phyloP scores from a whole-genome alignment of 1,284 basidiomycete genomes.

The Fomitopsis schrenkii region DNA sequence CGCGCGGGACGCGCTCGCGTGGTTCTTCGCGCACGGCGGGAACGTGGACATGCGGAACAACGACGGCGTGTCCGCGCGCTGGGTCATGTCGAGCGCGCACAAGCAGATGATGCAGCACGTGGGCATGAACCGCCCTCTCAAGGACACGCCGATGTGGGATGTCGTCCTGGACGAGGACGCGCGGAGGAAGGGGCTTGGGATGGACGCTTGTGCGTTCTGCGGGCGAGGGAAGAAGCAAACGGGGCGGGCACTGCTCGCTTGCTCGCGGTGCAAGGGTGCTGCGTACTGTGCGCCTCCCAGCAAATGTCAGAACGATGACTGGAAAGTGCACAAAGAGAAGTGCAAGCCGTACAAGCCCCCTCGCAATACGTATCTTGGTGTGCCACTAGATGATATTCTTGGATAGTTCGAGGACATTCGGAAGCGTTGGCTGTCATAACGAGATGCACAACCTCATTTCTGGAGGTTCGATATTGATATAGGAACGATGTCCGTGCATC shows the following conservation, averaged over 20 bases:
- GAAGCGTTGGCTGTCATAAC: no score
- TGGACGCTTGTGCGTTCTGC: neutral
- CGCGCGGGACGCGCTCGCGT: slow-evolving; percentile 29
- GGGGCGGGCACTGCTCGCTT: neutral
- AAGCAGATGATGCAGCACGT: neutral
- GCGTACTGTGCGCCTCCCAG: neutral
- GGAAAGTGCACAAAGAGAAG: neutral
- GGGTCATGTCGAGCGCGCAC: neutral
- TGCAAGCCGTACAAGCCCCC: neutral
- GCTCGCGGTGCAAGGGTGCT: neutral
- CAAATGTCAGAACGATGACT: neutral
- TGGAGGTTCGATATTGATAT: no score
- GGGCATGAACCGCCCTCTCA: neutral
- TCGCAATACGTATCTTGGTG: neutral
- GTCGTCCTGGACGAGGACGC: neutral
- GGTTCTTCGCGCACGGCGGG: slow-evolving; percentile 39
- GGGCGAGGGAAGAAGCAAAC: neutral
- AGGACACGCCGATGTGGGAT: neutral
- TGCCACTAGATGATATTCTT: neutral
- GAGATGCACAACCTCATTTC: no score
- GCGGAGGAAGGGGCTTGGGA: neutral
- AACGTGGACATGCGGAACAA: slow-evolving; percentile 39
- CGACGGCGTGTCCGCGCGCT: slow-evolving; percentile 29
- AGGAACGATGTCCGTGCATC: no score
- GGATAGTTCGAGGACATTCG: no score